These are phyloP conservation scores for Melampsora americana DNA, from an alignment of 1,284 basidiomycete genomes.

Conservation along the genomic window DNA sequence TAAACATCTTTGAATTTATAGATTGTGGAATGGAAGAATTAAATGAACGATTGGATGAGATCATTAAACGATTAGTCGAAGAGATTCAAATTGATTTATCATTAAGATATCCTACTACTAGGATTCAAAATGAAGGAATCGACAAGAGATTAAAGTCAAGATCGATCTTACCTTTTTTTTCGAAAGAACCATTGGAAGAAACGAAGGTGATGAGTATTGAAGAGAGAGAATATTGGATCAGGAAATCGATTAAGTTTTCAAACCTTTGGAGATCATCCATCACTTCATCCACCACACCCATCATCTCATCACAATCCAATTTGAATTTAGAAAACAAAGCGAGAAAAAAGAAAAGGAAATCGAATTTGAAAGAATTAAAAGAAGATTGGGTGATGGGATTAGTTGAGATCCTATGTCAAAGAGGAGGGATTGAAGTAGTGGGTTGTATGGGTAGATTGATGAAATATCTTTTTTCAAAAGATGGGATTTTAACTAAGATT, in stretches of 20 bases:
- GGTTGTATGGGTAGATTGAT: slow-evolving; percentile 22
- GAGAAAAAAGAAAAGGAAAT: too few relatives aligned
- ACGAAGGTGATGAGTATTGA: slow-evolving; percentile 19
- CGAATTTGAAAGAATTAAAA: slow-evolving; percentile 3
- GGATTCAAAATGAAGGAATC: not conserved
- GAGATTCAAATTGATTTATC: slow-evolving; percentile 10
- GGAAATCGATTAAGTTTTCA: slow-evolving; percentile 9
- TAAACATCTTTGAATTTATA: slow-evolving; percentile 36
- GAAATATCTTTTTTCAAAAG: slow-evolving; percentile 20
- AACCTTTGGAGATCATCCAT: slow-evolving; percentile 9
- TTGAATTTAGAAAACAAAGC: too few relatives aligned
- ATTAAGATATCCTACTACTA: slow-evolving; percentile 23
- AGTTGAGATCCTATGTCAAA: slow-evolving; percentile 24
- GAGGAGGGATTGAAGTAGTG: slow-evolving; percentile 33
- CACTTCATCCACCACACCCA: too few relatives aligned
- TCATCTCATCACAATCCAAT: too few relatives aligned
- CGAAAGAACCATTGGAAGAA: slow-evolving; percentile 13
- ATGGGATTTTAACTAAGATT: slow-evolving; percentile 2
- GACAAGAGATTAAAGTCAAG: not conserved
- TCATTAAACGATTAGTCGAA: slow-evolving; percentile 14
- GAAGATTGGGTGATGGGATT: slow-evolving; percentile 38
- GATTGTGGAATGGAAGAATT: slow-evolving; percentile 22
- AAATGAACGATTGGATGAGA: slow-evolving; percentile 5
- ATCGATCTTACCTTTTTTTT: slow-evolving; percentile 29
- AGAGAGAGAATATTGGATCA: slow-evolving; percentile 31